These are phyloP conservation scores for Alternaria incomplexa DNA, from an alignment of 2,329 filamentous ascomycete genomes.

Conservation along the genomic window DNA sequence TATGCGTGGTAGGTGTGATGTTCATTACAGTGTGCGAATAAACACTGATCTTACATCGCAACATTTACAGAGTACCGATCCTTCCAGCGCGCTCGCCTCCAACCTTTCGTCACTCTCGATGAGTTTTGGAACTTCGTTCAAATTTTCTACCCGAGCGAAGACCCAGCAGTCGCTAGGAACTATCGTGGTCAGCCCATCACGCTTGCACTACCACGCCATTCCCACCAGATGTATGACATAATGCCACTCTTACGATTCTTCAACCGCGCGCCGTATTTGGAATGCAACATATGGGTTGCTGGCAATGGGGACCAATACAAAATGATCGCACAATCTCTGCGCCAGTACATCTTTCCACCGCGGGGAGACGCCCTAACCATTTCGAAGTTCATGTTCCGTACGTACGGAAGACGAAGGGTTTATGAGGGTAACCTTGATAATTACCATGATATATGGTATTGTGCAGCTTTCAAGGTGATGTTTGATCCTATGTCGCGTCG, in stretches of 20 bases:
- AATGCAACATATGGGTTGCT: not conserved
- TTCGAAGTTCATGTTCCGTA: not conserved
- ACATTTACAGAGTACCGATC: not conserved
- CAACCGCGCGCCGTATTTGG: not conserved
- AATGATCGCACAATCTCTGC: not conserved
- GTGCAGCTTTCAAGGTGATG: not conserved
- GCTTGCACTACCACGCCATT: not conserved
- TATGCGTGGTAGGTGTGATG: not conserved
- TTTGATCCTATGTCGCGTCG: not conserved
- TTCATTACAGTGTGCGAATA: rapidly evolving
- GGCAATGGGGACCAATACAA: too few relatives aligned
- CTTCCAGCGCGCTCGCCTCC: not conserved
- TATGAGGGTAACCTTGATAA: not conserved
- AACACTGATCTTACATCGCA: not conserved
- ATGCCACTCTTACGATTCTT: not conserved
- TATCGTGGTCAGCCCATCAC: not conserved
- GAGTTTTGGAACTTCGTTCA: not conserved
- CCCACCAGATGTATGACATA: not conserved
- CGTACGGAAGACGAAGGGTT: not conserved
- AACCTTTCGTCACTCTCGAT: not conserved
- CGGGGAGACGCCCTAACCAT: not conserved
- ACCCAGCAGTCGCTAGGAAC: rapidly evolving
- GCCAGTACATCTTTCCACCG: not conserved
- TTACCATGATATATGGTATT: not conserved
- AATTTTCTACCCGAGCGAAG: not conserved